These are phyloP conservation scores for Xerocomellus chrysenteron DNA, from an alignment of 768 basidiomycete species.

Conservation along the genomic window DNA sequence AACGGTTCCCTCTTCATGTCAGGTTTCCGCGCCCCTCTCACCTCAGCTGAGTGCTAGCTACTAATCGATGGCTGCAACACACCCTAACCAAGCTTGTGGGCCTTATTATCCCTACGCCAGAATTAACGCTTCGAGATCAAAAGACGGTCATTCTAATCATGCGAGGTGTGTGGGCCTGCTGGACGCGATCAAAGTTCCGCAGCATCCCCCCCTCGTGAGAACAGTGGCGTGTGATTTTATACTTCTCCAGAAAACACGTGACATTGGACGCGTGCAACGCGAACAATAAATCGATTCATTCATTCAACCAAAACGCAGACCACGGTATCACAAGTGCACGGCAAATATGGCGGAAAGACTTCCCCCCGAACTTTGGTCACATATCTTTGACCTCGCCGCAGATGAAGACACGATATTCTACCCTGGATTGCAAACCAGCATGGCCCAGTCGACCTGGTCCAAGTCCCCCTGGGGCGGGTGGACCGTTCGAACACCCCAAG, in stretches of 20 bases:
- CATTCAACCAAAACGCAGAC: neutral
- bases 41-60: neutral
- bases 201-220: too few species aligned
- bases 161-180: too few species aligned
- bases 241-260: neutral
- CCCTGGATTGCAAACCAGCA: constrained; percentile 55
- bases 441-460: constrained; percentile 68
- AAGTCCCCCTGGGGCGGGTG: constrained; percentile 48
- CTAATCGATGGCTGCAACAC: neutral
- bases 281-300: too few species aligned
- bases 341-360: constrained; percentile 38
- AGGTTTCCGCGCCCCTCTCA: too few species aligned
- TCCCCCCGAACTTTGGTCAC: constrained; percentile 67
- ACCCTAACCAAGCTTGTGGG: too few species aligned
- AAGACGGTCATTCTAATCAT: too few species aligned
- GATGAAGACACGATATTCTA: constrained; percentile 71
- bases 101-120: too few species aligned
- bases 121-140: too few species aligned
- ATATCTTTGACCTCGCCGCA: constrained; percentile 69
- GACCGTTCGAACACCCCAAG: constrained; percentile 58
- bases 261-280: neutral
- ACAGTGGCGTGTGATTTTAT: too few species aligned
- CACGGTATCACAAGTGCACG: neutral
- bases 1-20: neutral
- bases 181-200: too few species aligned